Evolutionary conservation across 495 filamentous ascomycete species (phyloP), one percentile per base, ranked within the genome.

Genomic region (Aspergillus conjunctus): DNA sequence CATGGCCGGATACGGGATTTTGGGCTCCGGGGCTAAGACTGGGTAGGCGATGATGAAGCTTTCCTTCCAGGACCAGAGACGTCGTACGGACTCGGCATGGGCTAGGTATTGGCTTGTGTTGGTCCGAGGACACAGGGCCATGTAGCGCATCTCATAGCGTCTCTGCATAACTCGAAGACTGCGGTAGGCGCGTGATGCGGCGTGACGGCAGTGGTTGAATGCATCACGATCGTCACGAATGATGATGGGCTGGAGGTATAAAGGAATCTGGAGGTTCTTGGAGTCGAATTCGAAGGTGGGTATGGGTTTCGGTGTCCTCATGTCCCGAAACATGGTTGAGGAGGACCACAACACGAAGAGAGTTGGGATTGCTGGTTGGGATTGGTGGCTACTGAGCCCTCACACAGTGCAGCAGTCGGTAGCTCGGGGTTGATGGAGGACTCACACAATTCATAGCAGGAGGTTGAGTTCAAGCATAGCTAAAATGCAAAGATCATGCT

Each of bases 51-150:
- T 20, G 17, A 66, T 49, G 37, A 49, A 54, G 32, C 66, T 54
- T 37, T 58, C 48, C 12, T 50, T 33, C 71, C 71, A 72, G 18
- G 43, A 43, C 11, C 62, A 48, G 26, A 76, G 66, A 6, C 62
- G 67, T 0, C 59, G 18, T 22, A 76, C 53, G 22, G 69, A 68
- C 4, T 7, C 10, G 12, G n/a, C 14, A 31, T 73, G 69, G 0
- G 22, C n/a, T 17, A 45, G 9, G 54, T 46, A 58, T 0, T 7
- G 44, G 5, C 18, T 31, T 14, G 17, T 22, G 17, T 43, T 15
- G 45, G 12, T 50, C 1, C 4, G 15, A 26, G 65, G 59, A 30
- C 70, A 75, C 45, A 73, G 54, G 33, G 50, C 53, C 33, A 46
- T 41, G 59, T 59, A 71, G 17, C 70, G 65, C 14, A 59, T 26